Conservation (phyloP, 164 flowering plant genomes). For the Sedum album region DNA sequence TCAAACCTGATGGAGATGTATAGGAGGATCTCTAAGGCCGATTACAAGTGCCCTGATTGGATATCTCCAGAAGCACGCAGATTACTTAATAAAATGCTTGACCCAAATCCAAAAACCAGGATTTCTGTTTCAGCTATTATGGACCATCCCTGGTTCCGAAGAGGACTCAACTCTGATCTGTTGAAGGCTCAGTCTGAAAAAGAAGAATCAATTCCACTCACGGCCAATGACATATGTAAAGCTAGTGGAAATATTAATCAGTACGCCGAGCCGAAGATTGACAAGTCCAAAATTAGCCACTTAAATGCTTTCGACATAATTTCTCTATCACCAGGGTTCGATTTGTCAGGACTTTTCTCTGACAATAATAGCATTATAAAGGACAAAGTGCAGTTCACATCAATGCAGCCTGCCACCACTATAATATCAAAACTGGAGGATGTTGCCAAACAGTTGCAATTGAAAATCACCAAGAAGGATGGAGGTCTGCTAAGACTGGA, state of each 20-base stretch:
- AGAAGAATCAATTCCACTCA: conserved; percentile 11
- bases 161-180: conserved; percentile 17
- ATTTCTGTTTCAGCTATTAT: conserved; percentile 30
- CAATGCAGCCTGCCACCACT: conserved; percentile 20
- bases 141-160: conserved; percentile 42
- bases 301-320: conserved; percentile 53
- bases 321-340: conserved; percentile 40
- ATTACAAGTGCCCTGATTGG: conserved; percentile 40
- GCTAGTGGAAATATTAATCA: not conserved
- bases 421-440: conserved; percentile 43
- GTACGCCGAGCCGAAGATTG: conserved; percentile 10
- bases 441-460: conserved; percentile 20
- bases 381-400: conserved; percentile 29
- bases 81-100: conserved; percentile 31
- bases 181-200: conserved; percentile 4
- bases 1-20: conserved; percentile 42
- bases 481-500: conserved; percentile 35
- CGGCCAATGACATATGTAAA: conserved; percentile 8
- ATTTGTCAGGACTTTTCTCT: conserved; percentile 40
- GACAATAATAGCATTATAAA: conserved; percentile 20
- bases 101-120: conserved; percentile 40
- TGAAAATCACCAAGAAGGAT: conserved; percentile 33
- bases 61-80: conserved; percentile 30
- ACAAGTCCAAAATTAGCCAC: conserved; percentile 14
- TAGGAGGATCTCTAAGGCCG: conserved; percentile 34